phyloP scores from a whole-genome alignment of 768 basidiomycete species.

The Leccinum incarnatum region DNA sequence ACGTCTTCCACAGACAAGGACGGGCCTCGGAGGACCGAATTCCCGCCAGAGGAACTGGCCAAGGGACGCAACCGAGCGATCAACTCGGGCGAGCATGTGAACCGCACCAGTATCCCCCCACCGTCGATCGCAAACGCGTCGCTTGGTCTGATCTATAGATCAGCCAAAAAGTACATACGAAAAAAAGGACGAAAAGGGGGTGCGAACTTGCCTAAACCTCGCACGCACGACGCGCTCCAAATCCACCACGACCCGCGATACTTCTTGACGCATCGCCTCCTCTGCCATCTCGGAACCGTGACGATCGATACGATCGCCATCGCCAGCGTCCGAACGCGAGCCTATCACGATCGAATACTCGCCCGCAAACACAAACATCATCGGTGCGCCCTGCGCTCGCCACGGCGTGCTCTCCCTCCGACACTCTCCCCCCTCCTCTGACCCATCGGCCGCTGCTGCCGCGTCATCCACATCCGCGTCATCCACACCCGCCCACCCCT shows the following conservation, averaged over 20 bases:
- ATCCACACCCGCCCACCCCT: neutral
- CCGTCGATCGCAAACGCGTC: conserved; percentile 22
- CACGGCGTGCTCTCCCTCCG: neutral
- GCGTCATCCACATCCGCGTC: neutral
- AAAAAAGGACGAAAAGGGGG: too few species aligned
- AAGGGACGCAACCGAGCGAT: conserved; percentile 16
- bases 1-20: neutral
- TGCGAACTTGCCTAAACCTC: conserved; percentile 19
- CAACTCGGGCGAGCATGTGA: conserved; percentile 25
- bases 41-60: too few species aligned
- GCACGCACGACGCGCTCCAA: conserved; percentile 11
- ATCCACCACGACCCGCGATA: conserved; percentile 12
- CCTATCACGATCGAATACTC: conserved; percentile 25
- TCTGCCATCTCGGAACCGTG: neutral
- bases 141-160: conserved; percentile 6
- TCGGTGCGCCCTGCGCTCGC: neutral
- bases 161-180: neutral
- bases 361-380: conserved; percentile 23
- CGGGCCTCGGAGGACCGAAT: too few species aligned
- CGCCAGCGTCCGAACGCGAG: neutral
- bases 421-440: neutral
- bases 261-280: conserved; percentile 20
- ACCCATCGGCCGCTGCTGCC: neutral
- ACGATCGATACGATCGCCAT: neutral
- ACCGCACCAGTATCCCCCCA: conserved; percentile 24